Evolutionary conservation across 371 early-diverging fungal species (phyloP).

Genomic region (Capniomyces stellatus): DNA sequence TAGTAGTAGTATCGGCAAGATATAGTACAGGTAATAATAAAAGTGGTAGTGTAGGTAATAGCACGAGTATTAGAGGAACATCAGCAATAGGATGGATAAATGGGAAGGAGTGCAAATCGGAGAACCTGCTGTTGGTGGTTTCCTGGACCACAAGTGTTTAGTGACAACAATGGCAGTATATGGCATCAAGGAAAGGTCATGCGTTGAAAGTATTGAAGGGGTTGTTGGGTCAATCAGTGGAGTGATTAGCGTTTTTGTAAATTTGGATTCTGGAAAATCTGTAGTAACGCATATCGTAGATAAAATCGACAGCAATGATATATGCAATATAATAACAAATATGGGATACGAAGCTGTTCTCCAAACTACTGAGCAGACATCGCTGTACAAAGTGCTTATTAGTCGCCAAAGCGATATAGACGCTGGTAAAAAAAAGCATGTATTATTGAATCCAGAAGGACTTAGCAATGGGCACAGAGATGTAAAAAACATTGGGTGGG

Average conservation of each 20-base stretch:
- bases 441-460: constrained; percentile 75
- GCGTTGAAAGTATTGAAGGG: constrained; percentile 56
- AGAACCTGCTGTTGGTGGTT: no score
- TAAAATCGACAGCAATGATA: background rate
- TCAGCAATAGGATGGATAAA: no score
- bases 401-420: background rate
- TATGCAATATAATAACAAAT: background rate
- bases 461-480: no score
- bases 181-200: constrained; percentile 78
- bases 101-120: no score
- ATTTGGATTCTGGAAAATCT: background rate
- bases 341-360: constrained; percentile 18
- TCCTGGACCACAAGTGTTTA: no score
- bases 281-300: background rate
- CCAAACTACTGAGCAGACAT: constrained; percentile 9
- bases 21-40: no score
- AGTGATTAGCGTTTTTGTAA: background rate
- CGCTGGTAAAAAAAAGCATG: constrained; percentile 28
- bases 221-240: constrained; percentile 27
- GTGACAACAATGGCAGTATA: constrained; percentile 65
- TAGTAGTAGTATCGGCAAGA: no score
- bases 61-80: no score
- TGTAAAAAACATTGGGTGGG: constrained; percentile 59
- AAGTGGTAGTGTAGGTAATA: no score
- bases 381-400: background rate